Conservation (phyloP, 345 rosid genomes). For the Brassica carinata region DNA sequence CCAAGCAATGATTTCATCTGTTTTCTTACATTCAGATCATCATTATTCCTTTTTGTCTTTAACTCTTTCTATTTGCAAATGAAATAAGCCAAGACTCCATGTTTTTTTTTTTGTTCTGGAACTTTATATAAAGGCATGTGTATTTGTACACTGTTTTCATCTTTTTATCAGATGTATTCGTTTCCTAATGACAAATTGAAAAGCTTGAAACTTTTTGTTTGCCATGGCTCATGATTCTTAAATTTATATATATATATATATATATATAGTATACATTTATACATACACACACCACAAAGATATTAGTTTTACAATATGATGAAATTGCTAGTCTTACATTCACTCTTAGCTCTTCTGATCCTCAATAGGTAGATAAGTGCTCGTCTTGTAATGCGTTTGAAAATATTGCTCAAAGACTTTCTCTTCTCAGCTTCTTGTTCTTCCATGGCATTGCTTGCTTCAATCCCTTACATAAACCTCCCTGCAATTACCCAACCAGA, state of each 20-base stretch:
- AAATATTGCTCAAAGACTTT: slow-evolving; percentile 26
- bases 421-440: slow-evolving; percentile 53
- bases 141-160: slow-evolving; percentile 20
- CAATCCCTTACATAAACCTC: slow-evolving; percentile 58
- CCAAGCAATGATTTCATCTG: slow-evolving; percentile 3
- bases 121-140: slow-evolving; percentile 32
- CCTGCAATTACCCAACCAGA: slow-evolving; percentile 49
- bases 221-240: slow-evolving; percentile 15
- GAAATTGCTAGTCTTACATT: slow-evolving; percentile 28
- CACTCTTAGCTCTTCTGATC: slow-evolving; percentile 17
- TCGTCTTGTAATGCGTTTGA: background rate
- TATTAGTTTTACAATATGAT: slow-evolving; percentile 21
- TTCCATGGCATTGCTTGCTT: slow-evolving; percentile 72
- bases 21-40: slow-evolving; percentile 21
- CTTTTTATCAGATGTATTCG: slow-evolving; percentile 19
- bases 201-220: slow-evolving; percentile 23
- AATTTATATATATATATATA: no score
- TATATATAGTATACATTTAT: slow-evolving; percentile 1
- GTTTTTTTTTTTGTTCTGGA: slow-evolving; percentile 29
- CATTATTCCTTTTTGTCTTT: slow-evolving; percentile 12
- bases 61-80: slow-evolving; percentile 21
- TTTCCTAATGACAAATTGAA: slow-evolving; percentile 4
- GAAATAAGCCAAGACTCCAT: slow-evolving; percentile 50
- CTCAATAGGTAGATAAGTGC: background rate
- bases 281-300: slow-evolving; percentile 15